These are phyloP conservation scores for Telfairia occidentalis DNA, from an alignment of 331 rosid species.

Conservation along the genomic window DNA sequence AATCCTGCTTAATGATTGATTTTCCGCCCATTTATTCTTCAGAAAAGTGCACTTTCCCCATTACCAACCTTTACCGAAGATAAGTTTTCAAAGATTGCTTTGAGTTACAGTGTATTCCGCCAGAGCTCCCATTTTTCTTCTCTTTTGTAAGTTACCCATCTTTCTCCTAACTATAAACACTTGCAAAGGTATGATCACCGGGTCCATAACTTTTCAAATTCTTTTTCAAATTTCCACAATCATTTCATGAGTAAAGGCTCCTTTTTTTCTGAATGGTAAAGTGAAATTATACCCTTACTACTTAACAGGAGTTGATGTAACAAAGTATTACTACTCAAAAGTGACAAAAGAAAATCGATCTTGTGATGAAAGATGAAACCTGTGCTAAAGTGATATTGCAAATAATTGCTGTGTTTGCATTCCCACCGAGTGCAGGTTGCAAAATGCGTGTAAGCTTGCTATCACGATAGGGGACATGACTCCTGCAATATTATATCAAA, in stretches of 20 bases:
- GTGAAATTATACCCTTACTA: background rate
- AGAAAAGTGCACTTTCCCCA: no score
- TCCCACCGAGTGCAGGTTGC: slow-evolving; percentile 96
- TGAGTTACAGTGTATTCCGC: no score
- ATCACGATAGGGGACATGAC: slow-evolving; percentile 96
- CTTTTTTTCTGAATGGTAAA: background rate
- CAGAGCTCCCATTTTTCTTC: no score
- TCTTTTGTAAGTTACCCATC: no score
- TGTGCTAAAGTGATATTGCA: slow-evolving; percentile 92
- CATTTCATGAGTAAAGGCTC: background rate
- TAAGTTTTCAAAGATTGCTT: no score
- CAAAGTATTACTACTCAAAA: background rate
- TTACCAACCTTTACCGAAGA: no score
- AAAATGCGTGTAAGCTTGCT: slow-evolving; percentile 93
- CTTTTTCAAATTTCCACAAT: no score
- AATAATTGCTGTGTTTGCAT: slow-evolving; percentile 88
- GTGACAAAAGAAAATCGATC: background rate
- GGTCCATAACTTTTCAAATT: no score
- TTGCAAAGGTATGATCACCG: no score
- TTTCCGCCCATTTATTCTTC: no score
- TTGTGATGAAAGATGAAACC: slow-evolving; percentile 23
- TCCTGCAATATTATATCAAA: slow-evolving; percentile 40
- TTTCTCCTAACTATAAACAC: no score
- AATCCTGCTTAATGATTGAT: no score
- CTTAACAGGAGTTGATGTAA: background rate